Base-by-base conservation (phyloP, 2,329 filamentous ascomycete genomes). In the Colletotrichum godetiae region DNA sequence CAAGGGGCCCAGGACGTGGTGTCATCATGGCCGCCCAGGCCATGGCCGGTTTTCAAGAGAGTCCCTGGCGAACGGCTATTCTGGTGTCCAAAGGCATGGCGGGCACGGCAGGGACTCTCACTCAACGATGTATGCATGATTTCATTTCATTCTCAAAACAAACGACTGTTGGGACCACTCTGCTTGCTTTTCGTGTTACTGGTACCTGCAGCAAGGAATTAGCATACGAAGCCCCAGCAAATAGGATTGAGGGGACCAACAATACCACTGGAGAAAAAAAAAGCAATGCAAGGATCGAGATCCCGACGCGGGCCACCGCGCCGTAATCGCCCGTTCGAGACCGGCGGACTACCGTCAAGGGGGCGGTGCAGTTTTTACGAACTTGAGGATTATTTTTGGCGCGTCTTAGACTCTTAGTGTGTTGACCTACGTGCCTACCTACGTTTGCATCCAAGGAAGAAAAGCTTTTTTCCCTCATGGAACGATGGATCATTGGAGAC, bases 301-400 rank as follows among this genome's bases (percentile, higher is more conserved):
- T 60, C 66, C 55, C 55, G 24, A 55, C 19, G 49, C 35, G 15
- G 53, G 3, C 6, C 22, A 11, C 19, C 53, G 37, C 46, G 63
- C 57, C 55, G 22, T 37, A 19, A 35, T 61, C 56, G 62, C 63
- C 68, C n/a, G 56, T 67, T 71, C 68, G 66, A 33, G 55, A 56
- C 70, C 70, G 52, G 52, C 22, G 66, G 60, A 60, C 64, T 49
- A 27, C 70, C 70, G 46, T 46, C 55, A 59, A 55, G 46, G 59
- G 61, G 59, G 27, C 56, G 55, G 66, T 60, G 57, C 55, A 33
- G 58, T 22, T 33, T 33, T 49, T 22, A 27, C n/a, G 11, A 59
- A n/a, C 27, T 22, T 33, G 22, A 22, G n/a, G 56, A 2, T 22
- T 19, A 29, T 29, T 37, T 7, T 31, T 59, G 24, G 58, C 37